These are phyloP conservation scores for Colletotrichum lentis DNA, from an alignment of 2,329 filamentous ascomycete species.

Conservation along the genomic window DNA sequence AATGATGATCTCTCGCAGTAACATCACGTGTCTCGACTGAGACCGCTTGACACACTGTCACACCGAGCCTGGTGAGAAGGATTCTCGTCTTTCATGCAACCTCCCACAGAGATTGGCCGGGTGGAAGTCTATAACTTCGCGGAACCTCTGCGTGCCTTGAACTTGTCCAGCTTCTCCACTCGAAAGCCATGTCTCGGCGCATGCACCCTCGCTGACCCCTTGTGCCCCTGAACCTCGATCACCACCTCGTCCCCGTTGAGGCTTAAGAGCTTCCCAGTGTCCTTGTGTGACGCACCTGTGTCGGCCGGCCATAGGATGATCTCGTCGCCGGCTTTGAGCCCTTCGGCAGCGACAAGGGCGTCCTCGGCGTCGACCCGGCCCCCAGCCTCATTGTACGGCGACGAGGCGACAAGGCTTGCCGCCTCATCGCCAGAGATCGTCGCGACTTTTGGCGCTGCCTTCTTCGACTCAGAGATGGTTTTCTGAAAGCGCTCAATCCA, in stretches of 20 bases:
- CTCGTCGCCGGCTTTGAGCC: conserved; percentile 60
- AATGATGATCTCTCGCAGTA: neutral
- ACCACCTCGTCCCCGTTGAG: conserved; percentile 65
- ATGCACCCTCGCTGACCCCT: conserved; percentile 62
- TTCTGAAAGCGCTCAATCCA: conserved; percentile 71
- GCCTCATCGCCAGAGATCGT: conserved; percentile 64
- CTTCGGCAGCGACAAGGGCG: conserved; percentile 53
- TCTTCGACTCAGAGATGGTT: conserved; percentile 54
- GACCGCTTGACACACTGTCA: conserved; percentile 1
- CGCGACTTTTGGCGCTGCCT: conserved; percentile 46
- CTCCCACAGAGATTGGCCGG: neutral
- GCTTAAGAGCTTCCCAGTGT: conserved; percentile 63
- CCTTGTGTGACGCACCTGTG: conserved; percentile 65
- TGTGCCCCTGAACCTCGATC: conserved; percentile 58
- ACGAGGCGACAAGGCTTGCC: conserved; percentile 45
- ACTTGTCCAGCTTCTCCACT: conserved; percentile 47
- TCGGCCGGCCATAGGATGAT: conserved; percentile 71
- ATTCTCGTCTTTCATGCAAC: neutral
- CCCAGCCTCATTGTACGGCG: conserved; percentile 57
- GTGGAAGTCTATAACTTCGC: conserved; percentile 17
- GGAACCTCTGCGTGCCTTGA: conserved; percentile 19
- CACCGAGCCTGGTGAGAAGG: neutral
- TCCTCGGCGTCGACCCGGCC: conserved; percentile 59
- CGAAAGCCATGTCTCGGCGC: conserved; percentile 68
- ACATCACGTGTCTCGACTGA: conserved; percentile 3